phyloP scores from a whole-genome alignment of 352 stramenopile genomes.

The Pythium inflatum region DNA sequence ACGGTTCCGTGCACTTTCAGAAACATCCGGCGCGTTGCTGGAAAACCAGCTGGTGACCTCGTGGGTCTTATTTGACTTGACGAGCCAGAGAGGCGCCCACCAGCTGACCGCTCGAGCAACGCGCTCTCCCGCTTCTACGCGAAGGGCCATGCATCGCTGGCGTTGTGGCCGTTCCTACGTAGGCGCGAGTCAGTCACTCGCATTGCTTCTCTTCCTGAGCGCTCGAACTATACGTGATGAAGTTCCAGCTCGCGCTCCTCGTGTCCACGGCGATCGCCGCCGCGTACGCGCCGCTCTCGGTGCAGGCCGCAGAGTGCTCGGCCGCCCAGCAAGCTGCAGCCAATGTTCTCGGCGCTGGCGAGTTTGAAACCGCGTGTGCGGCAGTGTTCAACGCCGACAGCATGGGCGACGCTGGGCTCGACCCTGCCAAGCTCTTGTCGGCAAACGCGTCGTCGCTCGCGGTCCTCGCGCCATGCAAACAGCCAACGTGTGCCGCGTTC shows the following conservation, averaged over 20 bases:
- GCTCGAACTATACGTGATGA: too few species aligned
- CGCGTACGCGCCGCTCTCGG: slow-evolving; percentile 1
- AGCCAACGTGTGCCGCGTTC: slow-evolving; percentile 22
- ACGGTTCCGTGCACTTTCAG: too few species aligned
- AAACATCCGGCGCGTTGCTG: too few species aligned
- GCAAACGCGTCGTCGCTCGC: slow-evolving; percentile 17
- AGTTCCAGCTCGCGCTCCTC: slow-evolving; percentile 11
- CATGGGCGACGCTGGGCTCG: not conserved
- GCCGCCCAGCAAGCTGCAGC: slow-evolving; percentile 14
- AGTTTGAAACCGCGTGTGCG: slow-evolving; percentile 21
- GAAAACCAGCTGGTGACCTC: too few species aligned
- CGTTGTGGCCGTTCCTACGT: too few species aligned
- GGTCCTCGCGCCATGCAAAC: slow-evolving; percentile 16
- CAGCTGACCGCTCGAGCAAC: too few species aligned
- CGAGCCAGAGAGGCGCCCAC: too few species aligned
- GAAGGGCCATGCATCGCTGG: too few species aligned
- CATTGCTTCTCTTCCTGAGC: too few species aligned
- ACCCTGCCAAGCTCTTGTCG: slow-evolving; percentile 8
- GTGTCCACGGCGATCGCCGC: not conserved
- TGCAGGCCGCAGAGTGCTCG: slow-evolving; percentile 21
- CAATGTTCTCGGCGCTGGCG: slow-evolving; percentile 19
- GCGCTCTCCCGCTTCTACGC: too few species aligned
- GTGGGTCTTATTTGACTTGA: too few species aligned
- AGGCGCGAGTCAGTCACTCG: too few species aligned
- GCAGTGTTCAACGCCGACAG: slow-evolving; percentile 16